phyloP scores from a whole-genome alignment of 768 basidiomycete species.

The Collybia mongolica region DNA sequence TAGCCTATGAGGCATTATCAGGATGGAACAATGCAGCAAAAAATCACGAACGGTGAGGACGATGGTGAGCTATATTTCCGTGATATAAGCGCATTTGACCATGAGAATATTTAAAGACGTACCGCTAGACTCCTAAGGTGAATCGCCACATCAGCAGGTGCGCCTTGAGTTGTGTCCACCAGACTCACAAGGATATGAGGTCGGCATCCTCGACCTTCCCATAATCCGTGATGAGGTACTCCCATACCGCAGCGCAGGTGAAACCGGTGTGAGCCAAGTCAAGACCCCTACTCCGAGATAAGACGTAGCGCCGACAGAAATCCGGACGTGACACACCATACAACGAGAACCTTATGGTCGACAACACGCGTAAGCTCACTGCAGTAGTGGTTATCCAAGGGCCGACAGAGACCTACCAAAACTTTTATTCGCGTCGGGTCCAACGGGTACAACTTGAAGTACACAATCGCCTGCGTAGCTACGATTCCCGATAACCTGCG shows the following conservation, averaged over 20 bases:
- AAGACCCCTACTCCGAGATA: conserved; percentile 15
- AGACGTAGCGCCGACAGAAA: background rate
- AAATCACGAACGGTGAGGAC: conserved; percentile 14
- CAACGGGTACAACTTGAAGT: conserved; percentile 30
- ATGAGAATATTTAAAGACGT: background rate
- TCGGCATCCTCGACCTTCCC: conserved; percentile 16
- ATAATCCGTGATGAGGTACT: conserved; percentile 20
- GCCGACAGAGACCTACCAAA: conserved; percentile 19
- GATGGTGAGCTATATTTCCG: conserved; percentile 15
- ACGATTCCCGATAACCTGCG: conserved; percentile 32
- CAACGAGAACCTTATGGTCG: conserved; percentile 23
- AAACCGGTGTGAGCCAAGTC: conserved; percentile 23
- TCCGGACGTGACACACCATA: conserved; percentile 22
- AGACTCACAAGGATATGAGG: conserved; percentile 20
- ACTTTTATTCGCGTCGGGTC: conserved; percentile 25
- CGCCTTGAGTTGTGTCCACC: background rate
- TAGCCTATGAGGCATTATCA: conserved; percentile 8
- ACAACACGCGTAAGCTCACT: background rate
- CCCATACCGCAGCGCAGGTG: conserved; percentile 24
- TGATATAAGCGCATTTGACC: background rate
- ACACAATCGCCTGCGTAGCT: conserved; percentile 29
- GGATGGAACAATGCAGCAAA: background rate
- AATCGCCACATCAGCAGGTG: background rate
- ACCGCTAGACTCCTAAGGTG: conserved; percentile 10
- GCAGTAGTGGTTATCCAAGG: background rate